phyloP scores from a whole-genome alignment of 106 monocot genomes.

The Acorus gramineus region DNA sequence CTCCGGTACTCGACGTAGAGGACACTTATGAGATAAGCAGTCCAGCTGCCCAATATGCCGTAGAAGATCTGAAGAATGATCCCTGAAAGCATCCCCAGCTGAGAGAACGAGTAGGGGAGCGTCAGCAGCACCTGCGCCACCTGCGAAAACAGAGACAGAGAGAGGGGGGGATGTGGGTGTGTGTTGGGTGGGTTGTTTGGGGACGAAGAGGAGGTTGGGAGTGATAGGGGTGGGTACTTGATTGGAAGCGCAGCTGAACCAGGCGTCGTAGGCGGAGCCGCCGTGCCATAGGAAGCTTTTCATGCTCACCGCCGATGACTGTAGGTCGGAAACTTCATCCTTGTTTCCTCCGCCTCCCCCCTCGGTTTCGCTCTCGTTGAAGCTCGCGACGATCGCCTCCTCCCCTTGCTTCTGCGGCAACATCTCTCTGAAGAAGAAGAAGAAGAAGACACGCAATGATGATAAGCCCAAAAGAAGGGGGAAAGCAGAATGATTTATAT shows the following conservation, averaged over 20 bases:
- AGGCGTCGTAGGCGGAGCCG: conserved; percentile 87
- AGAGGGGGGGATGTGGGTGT: not conserved
- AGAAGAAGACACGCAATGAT: too few species aligned
- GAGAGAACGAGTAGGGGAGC: conserved; percentile 87
- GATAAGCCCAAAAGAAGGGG: too few species aligned
- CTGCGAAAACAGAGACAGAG: conserved; percentile 19
- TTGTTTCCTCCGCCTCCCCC: not conserved
- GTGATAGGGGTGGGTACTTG: conserved; percentile 21
- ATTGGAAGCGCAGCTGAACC: conserved; percentile 95
- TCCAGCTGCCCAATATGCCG: conserved; percentile 89
- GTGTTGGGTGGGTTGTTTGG: not conserved
- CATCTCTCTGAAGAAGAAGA: conserved; percentile 7
- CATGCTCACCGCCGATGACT: conserved; percentile 19
- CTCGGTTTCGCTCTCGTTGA: conserved; percentile 13
- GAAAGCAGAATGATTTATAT: too few species aligned
- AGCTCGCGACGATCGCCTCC: conserved; percentile 41
- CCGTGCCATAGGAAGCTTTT: conserved; percentile 89
- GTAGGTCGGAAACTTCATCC: not conserved
- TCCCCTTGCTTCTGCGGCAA: conserved; percentile 41
- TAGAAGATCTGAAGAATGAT: conserved; percentile 77
- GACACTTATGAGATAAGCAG: conserved; percentile 90
- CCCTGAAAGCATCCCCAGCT: conserved; percentile 82
- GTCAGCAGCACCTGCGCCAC: conserved; percentile 80
- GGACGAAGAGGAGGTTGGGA: not conserved
- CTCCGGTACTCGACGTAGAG: conserved; percentile 83